phyloP scores from a whole-genome alignment of 2,329 filamentous ascomycete species.

The Botryotinia narcissicola region DNA sequence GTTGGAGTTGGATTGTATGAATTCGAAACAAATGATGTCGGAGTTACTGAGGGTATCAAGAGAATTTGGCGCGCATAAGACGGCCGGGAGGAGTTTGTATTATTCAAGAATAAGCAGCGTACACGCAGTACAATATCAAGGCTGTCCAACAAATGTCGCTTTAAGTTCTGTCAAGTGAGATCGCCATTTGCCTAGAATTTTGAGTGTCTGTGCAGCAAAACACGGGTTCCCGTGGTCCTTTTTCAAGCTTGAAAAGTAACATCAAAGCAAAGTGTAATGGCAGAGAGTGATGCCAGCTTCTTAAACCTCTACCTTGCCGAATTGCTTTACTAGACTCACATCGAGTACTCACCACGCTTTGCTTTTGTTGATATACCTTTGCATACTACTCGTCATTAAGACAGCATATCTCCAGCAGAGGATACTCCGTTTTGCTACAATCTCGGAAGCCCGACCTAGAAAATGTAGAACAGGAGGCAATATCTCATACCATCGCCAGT shows the following conservation, averaged over 20 bases:
- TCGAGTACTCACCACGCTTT: background rate
- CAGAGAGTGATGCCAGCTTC: background rate
- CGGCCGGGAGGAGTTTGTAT: slow-evolving; percentile 13
- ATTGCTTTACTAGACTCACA: background rate
- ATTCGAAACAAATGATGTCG: slow-evolving; percentile 98
- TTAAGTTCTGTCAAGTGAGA: slow-evolving; percentile 9
- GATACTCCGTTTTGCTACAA: background rate
- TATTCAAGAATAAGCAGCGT: slow-evolving; percentile 10
- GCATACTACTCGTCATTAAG: no score
- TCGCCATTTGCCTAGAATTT: background rate
- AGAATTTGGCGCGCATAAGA: slow-evolving; percentile 79
- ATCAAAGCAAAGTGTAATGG: background rate
- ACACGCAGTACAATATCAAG: slow-evolving; percentile 15
- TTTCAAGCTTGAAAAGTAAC: background rate
- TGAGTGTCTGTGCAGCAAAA: background rate
- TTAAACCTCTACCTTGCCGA: background rate
- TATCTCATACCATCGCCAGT: background rate
- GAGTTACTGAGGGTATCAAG: slow-evolving; percentile 84
- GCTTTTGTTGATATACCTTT: background rate
- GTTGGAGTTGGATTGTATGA: slow-evolving; percentile 91
- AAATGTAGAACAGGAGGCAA: background rate
- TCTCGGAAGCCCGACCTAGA: background rate
- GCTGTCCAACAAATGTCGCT: background rate
- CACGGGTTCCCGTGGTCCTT: background rate
- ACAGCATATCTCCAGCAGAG: background rate